Base-by-base conservation (phyloP, 495 filamentous ascomycete genomes). In the Penicillium robsamsonii region DNA sequence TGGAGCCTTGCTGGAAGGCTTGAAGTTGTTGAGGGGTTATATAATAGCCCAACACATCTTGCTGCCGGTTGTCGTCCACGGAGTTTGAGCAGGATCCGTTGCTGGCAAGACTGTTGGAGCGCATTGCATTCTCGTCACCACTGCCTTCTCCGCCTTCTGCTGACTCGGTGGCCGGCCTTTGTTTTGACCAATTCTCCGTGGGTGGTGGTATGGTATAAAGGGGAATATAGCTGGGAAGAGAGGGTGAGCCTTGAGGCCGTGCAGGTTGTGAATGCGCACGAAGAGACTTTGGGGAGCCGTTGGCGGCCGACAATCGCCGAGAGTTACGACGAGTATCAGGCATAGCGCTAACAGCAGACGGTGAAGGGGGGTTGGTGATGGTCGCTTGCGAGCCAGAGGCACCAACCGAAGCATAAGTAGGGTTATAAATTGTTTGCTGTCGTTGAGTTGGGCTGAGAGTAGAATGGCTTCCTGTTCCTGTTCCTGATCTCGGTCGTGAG, bases 31-130 rank as follows among this genome's bases (percentile, higher is more conserved):
- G 77, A 5, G 84, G 81, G 33, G 79, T 79, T 13, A 87, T 70
- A 61, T 87, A 89, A 64, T 85, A 86, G 0, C 85, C 84, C 56
- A 87, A 71, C 67, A 88, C 86, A 60, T 88, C 85, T 54, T 84
- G 80, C 35, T 73, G 53, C 51, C 75, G 59, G 52, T 66, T 69
- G 59, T 83, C 77, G 47, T 82, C 80, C 50, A 75, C 61, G 30
- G 76, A 75, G 13, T 66, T 69, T 25, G 71, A 69, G 31, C 68
- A 75, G 35, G 72, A 63, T 38, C 58, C 68, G 57, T 70, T 75
- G 53, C 63, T 68, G 42, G 71, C 68, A 40, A 70, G 61, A 53
- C 70, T 75, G 48, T 66, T 68, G n/a, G 75, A 68, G n/a, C 73
- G 72, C 49, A 76, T 71, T 29, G 65, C 60, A 44, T 63, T 71